These are phyloP conservation scores for Saccharomycopsis fermentans DNA, from an alignment of 805 yeast species.

Conservation along the genomic window DNA sequence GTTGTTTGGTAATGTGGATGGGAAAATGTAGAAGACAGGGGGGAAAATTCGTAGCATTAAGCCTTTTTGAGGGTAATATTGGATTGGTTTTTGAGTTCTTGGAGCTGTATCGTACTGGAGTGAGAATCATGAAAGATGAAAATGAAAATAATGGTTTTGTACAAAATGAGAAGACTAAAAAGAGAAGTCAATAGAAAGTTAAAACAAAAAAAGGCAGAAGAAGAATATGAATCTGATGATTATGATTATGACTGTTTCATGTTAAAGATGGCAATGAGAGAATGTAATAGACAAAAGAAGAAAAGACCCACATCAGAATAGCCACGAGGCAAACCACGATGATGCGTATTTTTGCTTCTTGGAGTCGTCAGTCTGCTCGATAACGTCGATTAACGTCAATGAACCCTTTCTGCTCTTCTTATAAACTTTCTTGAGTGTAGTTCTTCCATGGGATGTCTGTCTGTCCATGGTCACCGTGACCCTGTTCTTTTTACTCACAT, in stretches of 20 bases:
- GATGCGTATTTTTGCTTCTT: background rate
- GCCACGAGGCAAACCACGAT: background rate
- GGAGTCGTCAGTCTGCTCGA: background rate
- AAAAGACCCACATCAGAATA: background rate
- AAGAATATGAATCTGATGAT: background rate
- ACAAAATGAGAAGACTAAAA: background rate
- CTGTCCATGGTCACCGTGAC: background rate
- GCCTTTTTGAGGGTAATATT: no score
- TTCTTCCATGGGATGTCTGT: background rate
- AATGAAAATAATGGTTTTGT: background rate
- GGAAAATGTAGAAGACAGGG: no score
- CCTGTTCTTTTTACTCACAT: background rate
- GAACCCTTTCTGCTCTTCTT: conserved; percentile 3
- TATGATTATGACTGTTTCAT: background rate
- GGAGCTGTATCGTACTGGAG: background rate
- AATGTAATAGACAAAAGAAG: no score
- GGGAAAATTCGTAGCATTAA: no score
- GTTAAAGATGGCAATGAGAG: no score
- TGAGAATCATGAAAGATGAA: background rate
- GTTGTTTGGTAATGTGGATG: no score
- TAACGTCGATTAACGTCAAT: background rate
- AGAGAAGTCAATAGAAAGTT: background rate
- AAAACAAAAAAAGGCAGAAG: background rate
- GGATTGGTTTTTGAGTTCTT: no score
- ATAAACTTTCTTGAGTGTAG: conserved; percentile 5